These are phyloP conservation scores for Phaffia australis DNA, from an alignment of 768 basidiomycete genomes.

Conservation along the genomic window DNA sequence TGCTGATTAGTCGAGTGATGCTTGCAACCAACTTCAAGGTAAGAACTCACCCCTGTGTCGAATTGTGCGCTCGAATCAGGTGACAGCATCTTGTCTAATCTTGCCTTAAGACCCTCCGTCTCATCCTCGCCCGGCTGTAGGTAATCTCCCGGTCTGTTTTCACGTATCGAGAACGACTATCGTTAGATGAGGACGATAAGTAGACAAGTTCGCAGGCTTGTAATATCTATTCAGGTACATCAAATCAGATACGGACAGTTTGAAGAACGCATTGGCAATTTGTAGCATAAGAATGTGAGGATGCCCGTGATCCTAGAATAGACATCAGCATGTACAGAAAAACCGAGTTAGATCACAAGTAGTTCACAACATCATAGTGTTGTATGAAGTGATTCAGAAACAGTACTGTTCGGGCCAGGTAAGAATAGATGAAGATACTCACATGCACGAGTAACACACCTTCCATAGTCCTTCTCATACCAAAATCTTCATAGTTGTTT, in stretches of 20 bases:
- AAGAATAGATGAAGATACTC: conserved; percentile 20
- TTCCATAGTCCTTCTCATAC: conserved; percentile 91
- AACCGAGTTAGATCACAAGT: conserved; percentile 11
- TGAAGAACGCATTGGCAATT: conserved; percentile 98
- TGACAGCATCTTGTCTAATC: conserved; percentile 79
- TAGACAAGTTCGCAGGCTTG: background rate
- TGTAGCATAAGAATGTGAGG: conserved; percentile 97
- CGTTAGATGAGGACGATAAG: background rate
- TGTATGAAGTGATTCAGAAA: background rate
- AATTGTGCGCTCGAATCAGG: background rate
- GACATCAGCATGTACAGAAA: conserved; percentile 38
- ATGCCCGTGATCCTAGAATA: conserved; percentile 92
- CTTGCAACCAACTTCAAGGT: no score
- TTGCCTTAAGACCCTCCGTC: conserved; percentile 73
- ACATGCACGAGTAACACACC: conserved; percentile 36
- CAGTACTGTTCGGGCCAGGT: background rate
- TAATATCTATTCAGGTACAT: conserved; percentile 33
- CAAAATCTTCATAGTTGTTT: conserved; percentile 93
- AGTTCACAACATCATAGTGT: background rate
- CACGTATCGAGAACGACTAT: background rate
- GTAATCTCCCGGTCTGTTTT: conserved; percentile 83
- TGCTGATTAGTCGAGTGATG: background rate
- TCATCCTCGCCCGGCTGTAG: conserved; percentile 94
- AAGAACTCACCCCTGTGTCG: conserved; percentile 3
- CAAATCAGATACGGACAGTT: conserved; percentile 50